phyloP scores from a whole-genome alignment of 1,284 basidiomycete species.

The Neonothopanus nambi region DNA sequence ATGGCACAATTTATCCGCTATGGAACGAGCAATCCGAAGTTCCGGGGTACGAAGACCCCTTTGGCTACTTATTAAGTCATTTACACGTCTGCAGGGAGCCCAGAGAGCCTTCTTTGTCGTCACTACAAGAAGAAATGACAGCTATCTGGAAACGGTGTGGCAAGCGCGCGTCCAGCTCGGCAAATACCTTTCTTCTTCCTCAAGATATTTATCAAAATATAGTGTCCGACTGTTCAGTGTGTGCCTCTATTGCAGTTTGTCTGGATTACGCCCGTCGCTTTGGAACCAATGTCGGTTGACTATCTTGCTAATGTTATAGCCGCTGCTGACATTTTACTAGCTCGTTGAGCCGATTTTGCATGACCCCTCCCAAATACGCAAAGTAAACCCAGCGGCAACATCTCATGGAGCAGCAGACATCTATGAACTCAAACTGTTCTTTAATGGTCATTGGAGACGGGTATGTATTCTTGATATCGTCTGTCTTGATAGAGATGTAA shows the following conservation, averaged over 20 bases:
- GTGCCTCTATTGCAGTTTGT: constrained; percentile 83
- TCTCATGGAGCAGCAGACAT: constrained; percentile 19
- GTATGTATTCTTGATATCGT: constrained; percentile 43
- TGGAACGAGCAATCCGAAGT: constrained; percentile 46
- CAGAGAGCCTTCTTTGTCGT: constrained; percentile 9
- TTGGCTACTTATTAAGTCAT: not conserved
- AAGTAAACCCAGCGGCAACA: too few species aligned
- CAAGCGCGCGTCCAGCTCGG: constrained; percentile 9
- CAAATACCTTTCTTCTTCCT: constrained; percentile 32
- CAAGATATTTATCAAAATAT: constrained; percentile 80
- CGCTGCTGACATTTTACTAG: constrained; percentile 18
- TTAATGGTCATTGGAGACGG: constrained; percentile 71
- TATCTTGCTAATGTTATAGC: constrained; percentile 20
- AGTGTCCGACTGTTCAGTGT: constrained; percentile 90
- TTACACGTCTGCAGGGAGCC: not conserved
- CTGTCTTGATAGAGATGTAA: constrained; percentile 14
- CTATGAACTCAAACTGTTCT: constrained; percentile 53
- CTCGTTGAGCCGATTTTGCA: constrained; percentile 30
- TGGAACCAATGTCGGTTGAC: constrained; percentile 52
- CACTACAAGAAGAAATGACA: constrained; percentile 43
- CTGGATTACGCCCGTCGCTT: constrained; percentile 74
- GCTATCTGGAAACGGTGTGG: constrained; percentile 48
- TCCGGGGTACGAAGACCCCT: not conserved
- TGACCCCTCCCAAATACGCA: not conserved
- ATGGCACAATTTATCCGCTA: constrained; percentile 49